These are phyloP conservation scores for Piedraia hortae DNA, from an alignment of 2,329 filamentous ascomycete genomes.

Conservation along the genomic window DNA sequence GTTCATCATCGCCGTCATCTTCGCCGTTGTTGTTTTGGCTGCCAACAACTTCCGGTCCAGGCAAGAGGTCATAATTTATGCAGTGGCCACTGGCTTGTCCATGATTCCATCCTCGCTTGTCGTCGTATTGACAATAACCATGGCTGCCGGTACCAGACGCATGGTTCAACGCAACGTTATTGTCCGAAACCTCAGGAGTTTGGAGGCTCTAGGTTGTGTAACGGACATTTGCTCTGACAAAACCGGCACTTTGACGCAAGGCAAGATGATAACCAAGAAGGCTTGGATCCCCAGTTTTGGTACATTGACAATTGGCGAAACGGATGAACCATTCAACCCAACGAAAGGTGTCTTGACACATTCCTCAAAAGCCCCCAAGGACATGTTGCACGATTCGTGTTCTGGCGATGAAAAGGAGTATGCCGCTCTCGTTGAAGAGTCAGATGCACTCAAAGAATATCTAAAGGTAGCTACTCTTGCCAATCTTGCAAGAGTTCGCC, in stretches of 20 bases:
- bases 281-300: slow-evolving; percentile 33
- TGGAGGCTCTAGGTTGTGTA: slow-evolving; percentile 30
- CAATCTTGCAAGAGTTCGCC: slow-evolving; percentile 35
- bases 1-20: slow-evolving; percentile 35
- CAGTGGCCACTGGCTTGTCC: slow-evolving; percentile 30
- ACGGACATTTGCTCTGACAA: slow-evolving; percentile 5
- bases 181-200: slow-evolving; percentile 34
- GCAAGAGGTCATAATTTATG: slow-evolving; percentile 37
- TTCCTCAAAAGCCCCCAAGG: slow-evolving; percentile 16
- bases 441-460: slow-evolving; percentile 20
- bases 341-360: slow-evolving; percentile 30
- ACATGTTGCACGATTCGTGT: slow-evolving; percentile 30
- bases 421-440: slow-evolving; percentile 16
- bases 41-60: slow-evolving; percentile 28
- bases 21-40: slow-evolving; percentile 39
- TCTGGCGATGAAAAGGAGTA: slow-evolving; percentile 13
- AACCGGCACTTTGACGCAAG: slow-evolving; percentile 23
- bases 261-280: slow-evolving; percentile 35
- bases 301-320: slow-evolving; percentile 31
- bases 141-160: slow-evolving; percentile 22
- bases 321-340: slow-evolving; percentile 30
- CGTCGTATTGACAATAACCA: slow-evolving; percentile 14
- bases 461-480: slow-evolving; percentile 36
- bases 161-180: slow-evolving; percentile 33
- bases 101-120: slow-evolving; percentile 30